These are phyloP conservation scores for Trichocladium antarcticum DNA, from an alignment of 495 filamentous ascomycete species.

Conservation along the genomic window DNA sequence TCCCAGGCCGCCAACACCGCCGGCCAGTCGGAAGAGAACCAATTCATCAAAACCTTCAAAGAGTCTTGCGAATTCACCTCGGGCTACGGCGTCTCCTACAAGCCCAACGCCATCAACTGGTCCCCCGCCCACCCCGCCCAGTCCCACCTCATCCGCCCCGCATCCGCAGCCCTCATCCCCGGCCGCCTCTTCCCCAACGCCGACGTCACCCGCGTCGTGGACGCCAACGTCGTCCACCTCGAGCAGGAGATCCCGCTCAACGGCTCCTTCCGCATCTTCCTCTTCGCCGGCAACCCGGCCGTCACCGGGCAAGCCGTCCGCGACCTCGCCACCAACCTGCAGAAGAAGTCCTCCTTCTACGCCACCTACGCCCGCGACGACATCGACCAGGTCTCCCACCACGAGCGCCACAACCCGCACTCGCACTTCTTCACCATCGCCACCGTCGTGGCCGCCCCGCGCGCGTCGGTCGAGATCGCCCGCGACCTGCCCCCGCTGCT, in stretches of 20 bases:
- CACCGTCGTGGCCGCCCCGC: conserved; percentile 55
- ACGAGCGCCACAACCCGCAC: conserved; percentile 75
- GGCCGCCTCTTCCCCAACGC: conserved; percentile 64
- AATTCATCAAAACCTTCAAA: conserved; percentile 59
- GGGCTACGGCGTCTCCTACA: conserved; percentile 60
- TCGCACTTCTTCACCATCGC: conserved; percentile 68
- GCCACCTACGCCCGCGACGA: conserved; percentile 51
- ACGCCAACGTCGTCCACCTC: conserved; percentile 75
- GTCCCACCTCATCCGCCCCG: conserved; percentile 53
- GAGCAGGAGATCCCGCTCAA: conserved; percentile 84
- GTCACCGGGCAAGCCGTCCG: conserved; percentile 49
- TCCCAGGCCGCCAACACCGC: conserved; percentile 15
- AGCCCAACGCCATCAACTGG: conserved; percentile 49
- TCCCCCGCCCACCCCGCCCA: conserved; percentile 60
- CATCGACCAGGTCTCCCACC: conserved; percentile 54
- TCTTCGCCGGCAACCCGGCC: conserved; percentile 63
- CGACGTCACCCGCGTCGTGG: conserved; percentile 70
- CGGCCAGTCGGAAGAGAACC: conserved; percentile 48
- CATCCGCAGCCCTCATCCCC: conserved; percentile 48
- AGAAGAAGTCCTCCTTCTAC: conserved; percentile 58
- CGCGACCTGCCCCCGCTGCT: conserved; percentile 55
- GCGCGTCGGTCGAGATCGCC: conserved; percentile 53
- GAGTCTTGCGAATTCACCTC: conserved; percentile 60
- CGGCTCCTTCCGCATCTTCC: conserved; percentile 73
- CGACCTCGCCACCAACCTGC: conserved; percentile 55